Base-by-base conservation (phyloP, 768 basidiomycete species). In the Rhodotorula sphaerocarpa region DNA sequence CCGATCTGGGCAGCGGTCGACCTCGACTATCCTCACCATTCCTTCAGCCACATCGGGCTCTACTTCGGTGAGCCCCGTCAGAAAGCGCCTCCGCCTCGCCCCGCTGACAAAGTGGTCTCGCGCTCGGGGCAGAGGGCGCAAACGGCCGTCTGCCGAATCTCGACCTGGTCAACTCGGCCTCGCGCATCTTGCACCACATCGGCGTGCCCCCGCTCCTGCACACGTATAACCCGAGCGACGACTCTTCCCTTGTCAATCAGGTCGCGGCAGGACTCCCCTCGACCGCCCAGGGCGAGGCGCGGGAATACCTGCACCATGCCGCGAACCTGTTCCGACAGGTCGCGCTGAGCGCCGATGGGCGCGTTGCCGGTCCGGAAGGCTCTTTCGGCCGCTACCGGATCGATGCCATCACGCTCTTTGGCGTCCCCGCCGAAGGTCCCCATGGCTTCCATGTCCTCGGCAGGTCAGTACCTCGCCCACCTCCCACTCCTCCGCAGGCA, bases 111-210 rank as follows among this genome's bases (percentile, higher is more conserved):
- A n/a, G n/a, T n/a, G n/a, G n/a, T n/a, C n/a, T n/a, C n/a, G n/a
- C n/a, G n/a, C n/a, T 2, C 30, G 27, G 18, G 27, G n/a, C 74
- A 97, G 93, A 97, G 80, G 95, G 93, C 18, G 79, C 90, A 5
- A 96, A 97, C 73, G 95, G 91, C 27, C 85, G 90, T 27, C 79
- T 97, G 47, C 91, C 95, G 7, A 99, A 99, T 72, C 91, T 96
- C 76, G 95, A 99, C 75, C 79, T 95, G 3, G 76, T 95, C 60
- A 96, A 95, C 73, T 86, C 89, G 0, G 80, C 89, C 12, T 81
- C 80, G 34, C 83, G 72, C 65, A 71, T 73, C 55, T 45, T 63
- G 20, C 62, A 81, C 68, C 84, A 85, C 3, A 86, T 82, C 5
- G 83, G 84, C 21, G 84, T 91, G 7, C 87, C 90, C 0, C 82